Evolutionary conservation across 371 early-diverging fungal species (phyloP).

Genomic region (Dentiscutata heterogama): DNA sequence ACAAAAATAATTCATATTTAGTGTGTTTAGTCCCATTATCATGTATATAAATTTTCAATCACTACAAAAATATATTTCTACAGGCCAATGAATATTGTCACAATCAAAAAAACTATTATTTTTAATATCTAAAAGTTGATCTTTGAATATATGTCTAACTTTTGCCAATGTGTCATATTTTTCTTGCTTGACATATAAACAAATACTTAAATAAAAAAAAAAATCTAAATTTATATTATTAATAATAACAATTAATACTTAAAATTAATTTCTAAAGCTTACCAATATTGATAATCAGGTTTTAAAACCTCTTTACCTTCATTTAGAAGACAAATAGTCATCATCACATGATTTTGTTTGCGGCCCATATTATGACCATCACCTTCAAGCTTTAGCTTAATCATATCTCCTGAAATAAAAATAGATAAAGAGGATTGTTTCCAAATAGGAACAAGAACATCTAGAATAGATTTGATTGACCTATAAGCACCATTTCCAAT

Average conservation of each 20-base stretch:
- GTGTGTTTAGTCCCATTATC: not conserved
- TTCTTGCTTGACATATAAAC: not conserved
- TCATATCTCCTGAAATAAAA: not conserved
- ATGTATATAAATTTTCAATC: too few relatives aligned
- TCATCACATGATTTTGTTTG: slow-evolving; percentile 8
- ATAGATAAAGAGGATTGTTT: not conserved
- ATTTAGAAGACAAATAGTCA: slow-evolving; percentile 5
- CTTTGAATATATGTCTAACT: not conserved
- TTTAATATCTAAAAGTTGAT: not conserved
- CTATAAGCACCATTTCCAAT: slow-evolving; percentile 4
- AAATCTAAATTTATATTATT: too few relatives aligned
- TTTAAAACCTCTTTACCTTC: slow-evolving; percentile 1
- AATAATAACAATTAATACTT: too few relatives aligned
- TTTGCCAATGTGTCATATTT: not conserved
- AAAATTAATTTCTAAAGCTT: too few relatives aligned
- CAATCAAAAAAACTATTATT: not conserved
- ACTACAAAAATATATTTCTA: not conserved
- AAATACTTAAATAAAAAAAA: slow-evolving; percentile 12
- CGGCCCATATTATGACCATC: not conserved
- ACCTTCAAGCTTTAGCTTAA: not conserved
- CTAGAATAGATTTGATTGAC: not conserved
- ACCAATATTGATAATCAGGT: slow-evolving; percentile 29
- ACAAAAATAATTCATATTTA: not conserved
- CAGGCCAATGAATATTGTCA: not conserved
- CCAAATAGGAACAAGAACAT: not conserved